phyloP scores from a whole-genome alignment of 306 rosid species.

The Fagus sylvatica region DNA sequence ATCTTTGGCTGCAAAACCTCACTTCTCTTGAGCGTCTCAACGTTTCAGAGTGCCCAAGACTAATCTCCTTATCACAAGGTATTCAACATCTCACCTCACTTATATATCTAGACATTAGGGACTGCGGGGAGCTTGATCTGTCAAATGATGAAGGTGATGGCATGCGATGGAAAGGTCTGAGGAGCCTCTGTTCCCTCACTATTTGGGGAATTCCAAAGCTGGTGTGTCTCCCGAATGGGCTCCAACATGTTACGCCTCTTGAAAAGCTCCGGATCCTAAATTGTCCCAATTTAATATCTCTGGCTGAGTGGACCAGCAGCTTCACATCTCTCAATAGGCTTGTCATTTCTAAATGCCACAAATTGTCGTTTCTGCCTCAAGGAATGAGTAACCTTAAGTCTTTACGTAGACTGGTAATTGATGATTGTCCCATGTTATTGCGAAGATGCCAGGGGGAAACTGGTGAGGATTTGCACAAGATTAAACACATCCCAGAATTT shows the following conservation, averaged over 20 bases:
- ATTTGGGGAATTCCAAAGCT: conserved; percentile 6
- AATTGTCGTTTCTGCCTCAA: conserved; percentile 1
- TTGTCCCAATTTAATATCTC: too few species aligned
- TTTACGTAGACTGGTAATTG: neutral
- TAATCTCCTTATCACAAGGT: neutral
- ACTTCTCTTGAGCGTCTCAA: neutral
- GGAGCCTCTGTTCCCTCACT: neutral
- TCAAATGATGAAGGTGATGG: neutral
- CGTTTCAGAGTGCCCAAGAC: neutral
- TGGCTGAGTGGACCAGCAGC: too few species aligned
- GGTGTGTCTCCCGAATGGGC: neutral
- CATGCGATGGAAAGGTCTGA: too few species aligned
- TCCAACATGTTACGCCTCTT: too few species aligned
- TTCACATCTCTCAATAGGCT: conserved; percentile 9
- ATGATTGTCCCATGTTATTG: neutral
- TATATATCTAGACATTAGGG: neutral
- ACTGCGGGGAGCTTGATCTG: neutral
- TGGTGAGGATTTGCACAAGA: conserved; percentile 23
- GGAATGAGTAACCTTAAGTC: conserved; percentile 1
- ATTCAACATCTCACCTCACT: conserved; percentile 7
- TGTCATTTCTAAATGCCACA: too few species aligned
- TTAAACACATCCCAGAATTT: conserved; percentile 6
- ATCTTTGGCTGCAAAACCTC: neutral
- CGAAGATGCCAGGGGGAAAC: conserved; percentile 7
- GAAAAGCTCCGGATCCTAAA: too few species aligned